phyloP scores from a whole-genome alignment of 129 eudicot genomes.

The Tagetes erecta region DNA sequence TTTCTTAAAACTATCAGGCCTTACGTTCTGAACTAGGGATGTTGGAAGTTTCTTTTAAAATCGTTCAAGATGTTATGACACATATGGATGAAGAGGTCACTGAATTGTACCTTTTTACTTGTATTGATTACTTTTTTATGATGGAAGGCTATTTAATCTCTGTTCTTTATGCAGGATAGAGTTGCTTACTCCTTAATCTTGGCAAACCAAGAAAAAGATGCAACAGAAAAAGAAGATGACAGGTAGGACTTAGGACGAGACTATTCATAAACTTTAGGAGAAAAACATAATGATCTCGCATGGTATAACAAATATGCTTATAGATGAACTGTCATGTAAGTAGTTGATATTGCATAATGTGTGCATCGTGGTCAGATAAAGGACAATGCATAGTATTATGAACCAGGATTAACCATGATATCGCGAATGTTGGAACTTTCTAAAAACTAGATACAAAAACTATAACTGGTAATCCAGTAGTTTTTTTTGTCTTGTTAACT shows the following conservation, averaged over 20 bases:
- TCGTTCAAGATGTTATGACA: constrained; percentile 47
- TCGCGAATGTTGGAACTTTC: neutral
- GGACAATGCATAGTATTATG: constrained; percentile 4
- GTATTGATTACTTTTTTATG: neutral
- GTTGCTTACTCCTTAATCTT: constrained; percentile 42
- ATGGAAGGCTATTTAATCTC: neutral
- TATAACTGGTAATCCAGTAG: constrained; percentile 15
- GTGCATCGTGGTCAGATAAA: constrained; percentile 3
- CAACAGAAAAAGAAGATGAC: constrained; percentile 25
- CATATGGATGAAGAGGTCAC: constrained; percentile 57
- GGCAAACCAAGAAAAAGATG: constrained; percentile 33
- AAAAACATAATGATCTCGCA: constrained; percentile 14
- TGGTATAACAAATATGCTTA: constrained; percentile 1
- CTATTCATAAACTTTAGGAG: constrained; percentile 15
- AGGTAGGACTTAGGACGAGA: constrained; percentile 32
- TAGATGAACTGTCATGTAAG: neutral
- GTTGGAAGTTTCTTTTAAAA: constrained; percentile 43
- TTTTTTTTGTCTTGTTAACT: constrained; percentile 2
- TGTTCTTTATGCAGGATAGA: constrained; percentile 49
- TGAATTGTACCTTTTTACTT: constrained; percentile 10
- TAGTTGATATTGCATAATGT: constrained; percentile 16
- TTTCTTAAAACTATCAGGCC: constrained; percentile 37
- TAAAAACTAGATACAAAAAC: neutral
- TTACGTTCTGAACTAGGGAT: constrained; percentile 54
- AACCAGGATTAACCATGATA: constrained; percentile 18